These are phyloP conservation scores for Syncephalastrum sp. DNA, from an alignment of 371 early-diverging fungal species.

Conservation along the genomic window DNA sequence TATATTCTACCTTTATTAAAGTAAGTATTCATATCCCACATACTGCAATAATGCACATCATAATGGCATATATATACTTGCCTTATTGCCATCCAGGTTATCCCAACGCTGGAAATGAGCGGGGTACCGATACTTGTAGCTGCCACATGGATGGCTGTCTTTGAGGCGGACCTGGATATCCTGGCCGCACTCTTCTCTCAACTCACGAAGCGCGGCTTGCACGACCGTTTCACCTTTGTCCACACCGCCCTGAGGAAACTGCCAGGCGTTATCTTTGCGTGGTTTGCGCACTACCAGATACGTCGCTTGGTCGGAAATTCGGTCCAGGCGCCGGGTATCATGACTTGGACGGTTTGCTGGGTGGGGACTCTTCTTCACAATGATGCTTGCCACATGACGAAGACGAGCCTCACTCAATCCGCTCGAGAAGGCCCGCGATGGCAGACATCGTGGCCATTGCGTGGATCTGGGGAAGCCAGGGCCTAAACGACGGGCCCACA, in stretches of 20 bases:
- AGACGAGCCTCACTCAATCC: too few species aligned
- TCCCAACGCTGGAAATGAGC: slow-evolving; percentile 19
- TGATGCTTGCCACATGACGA: too few species aligned
- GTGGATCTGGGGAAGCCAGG: too few species aligned
- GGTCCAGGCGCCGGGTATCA: too few species aligned
- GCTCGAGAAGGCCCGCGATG: too few species aligned
- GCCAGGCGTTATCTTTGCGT: slow-evolving; percentile 64
- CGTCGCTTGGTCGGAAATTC: slow-evolving; percentile 24
- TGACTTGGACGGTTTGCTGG: too few species aligned
- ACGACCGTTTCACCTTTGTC: slow-evolving; percentile 63
- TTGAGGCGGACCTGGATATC: slow-evolving; percentile 74
- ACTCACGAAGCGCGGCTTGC: slow-evolving; percentile 72
- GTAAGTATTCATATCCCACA: too few species aligned
- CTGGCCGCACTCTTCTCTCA: slow-evolving; percentile 71
- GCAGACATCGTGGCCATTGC: too few species aligned
- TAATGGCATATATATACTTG: neutral
- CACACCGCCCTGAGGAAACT: slow-evolving; percentile 74
- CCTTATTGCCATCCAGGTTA: neutral
- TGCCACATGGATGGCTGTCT: slow-evolving; percentile 69
- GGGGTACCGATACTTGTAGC: slow-evolving; percentile 56
- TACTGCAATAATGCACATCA: too few species aligned
- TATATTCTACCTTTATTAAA: slow-evolving; percentile 27
- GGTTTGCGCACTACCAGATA: slow-evolving; percentile 78
- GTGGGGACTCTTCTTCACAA: too few species aligned
- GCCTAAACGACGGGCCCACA: too few species aligned